Conservation (phyloP, 1,284 basidiomycete species). For the Cryptococcus sp. region DNA sequence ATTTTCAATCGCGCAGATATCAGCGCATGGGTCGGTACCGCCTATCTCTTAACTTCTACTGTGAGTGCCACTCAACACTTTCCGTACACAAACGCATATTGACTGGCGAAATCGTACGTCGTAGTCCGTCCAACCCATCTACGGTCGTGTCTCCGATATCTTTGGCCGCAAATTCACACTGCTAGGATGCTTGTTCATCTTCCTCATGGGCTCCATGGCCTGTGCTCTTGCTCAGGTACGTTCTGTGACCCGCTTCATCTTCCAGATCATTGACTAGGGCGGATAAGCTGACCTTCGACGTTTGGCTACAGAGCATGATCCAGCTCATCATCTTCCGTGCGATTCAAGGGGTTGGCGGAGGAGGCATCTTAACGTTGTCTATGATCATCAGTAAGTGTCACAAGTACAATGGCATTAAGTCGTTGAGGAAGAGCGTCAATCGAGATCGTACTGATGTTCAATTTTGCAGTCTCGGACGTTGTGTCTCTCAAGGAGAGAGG, state of each 20-base stretch:
- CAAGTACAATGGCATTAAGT: background rate
- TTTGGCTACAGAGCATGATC: conserved; percentile 61
- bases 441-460: background rate
- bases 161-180: conserved; percentile 72
- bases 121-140: conserved; percentile 65
- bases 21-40: conserved; percentile 64
- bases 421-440: background rate
- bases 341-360: conserved; percentile 47
- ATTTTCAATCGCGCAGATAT: conserved; percentile 68
- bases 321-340: conserved; percentile 71
- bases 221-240: conserved; percentile 44
- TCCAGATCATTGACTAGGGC: background rate
- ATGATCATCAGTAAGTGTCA: conserved; percentile 43
- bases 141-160: conserved; percentile 74
- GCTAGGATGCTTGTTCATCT: conserved; percentile 63
- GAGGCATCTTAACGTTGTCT: conserved; percentile 47
- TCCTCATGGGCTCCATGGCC: conserved; percentile 61
- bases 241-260: background rate
- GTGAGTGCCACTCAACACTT: conserved; percentile 15
- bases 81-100: background rate
- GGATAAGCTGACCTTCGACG: background rate
- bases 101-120: conserved; percentile 56
- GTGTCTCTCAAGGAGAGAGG: conserved; percentile 53
- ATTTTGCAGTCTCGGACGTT: conserved; percentile 42
- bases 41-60: conserved; percentile 45